A percentile compares a stretch with the other conserved stretches of the same genome.
These are phyloP conservation scores for Primulina huaijiensis DNA, from an alignment of 257 asterid genomes.

Conservation along the genomic window DNA sequence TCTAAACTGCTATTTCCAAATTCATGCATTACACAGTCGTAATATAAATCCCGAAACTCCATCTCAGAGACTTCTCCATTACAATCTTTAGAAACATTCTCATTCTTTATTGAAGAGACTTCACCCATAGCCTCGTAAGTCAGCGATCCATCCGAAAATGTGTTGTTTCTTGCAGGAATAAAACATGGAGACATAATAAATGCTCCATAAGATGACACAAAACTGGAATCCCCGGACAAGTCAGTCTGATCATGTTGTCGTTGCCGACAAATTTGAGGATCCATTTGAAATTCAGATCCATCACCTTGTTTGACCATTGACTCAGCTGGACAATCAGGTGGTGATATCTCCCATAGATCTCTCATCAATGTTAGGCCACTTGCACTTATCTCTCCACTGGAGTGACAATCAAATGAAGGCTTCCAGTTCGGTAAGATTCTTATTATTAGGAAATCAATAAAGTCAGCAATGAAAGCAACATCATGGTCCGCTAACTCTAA, in stretches of 20 bases:
- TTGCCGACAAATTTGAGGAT: constrained; percentile 22
- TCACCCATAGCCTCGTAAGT: constrained; percentile 36
- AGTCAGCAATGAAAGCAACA: constrained; percentile 65
- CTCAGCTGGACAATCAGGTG: constrained; percentile 26
- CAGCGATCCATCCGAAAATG: constrained; percentile 44
- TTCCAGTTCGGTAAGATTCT: constrained; percentile 55
- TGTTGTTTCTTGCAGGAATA: constrained; percentile 14
- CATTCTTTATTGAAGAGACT: constrained; percentile 29
- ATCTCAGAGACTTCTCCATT: constrained; percentile 34
- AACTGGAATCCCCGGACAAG: constrained; percentile 18
- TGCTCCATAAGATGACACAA: constrained; percentile 24
- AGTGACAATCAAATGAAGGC: constrained; percentile 36
- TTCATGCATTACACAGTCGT: constrained; percentile 36
- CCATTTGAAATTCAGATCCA: constrained; percentile 7
- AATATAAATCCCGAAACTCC: constrained; percentile 36
- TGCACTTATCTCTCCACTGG: constrained; percentile 32
- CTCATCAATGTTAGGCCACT: constrained; percentile 26
- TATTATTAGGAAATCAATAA: constrained; percentile 52
- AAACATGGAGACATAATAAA: constrained; percentile 30
- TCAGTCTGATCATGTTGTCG: constrained; percentile 24
- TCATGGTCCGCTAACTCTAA: constrained; percentile 66
- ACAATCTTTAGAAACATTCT: constrained; percentile 27
- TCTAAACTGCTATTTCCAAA: constrained; percentile 24
- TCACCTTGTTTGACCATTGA: constrained; percentile 27
- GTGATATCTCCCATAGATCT: constrained; percentile 27